A percentile compares a stretch with the other conserved stretches of the same genome.
Conservation (phyloP, 23 red algal species). For the Rhodosorus marinus region DNA sequence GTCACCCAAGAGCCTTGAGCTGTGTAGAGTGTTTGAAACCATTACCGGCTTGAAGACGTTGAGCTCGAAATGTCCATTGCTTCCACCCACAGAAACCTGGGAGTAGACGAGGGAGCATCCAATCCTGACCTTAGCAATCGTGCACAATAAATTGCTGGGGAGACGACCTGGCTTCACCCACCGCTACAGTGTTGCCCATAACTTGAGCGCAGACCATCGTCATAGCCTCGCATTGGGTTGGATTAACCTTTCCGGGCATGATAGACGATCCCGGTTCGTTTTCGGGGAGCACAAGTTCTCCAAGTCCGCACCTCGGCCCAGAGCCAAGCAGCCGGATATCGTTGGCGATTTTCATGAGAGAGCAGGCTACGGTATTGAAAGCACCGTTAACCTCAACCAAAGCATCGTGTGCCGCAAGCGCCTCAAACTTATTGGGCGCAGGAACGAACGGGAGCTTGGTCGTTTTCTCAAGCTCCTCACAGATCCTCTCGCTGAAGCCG, state of each 20-base stretch:
- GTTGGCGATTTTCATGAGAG: conserved; percentile 90
- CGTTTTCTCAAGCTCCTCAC: conserved; percentile 31
- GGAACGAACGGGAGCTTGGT: conserved; percentile 59
- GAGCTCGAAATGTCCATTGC: conserved; percentile 87
- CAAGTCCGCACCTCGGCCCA: conserved; percentile 84
- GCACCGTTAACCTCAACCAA: conserved; percentile 51
- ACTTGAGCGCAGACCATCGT: conserved; percentile 89
- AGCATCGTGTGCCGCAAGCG: conserved; percentile 82
- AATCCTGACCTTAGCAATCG: too few species aligned
- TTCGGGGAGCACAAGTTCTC: conserved; percentile 67
- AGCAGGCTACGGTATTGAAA: conserved; percentile 39
- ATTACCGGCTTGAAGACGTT: conserved; percentile 98
- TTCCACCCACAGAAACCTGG: conserved; percentile 73
- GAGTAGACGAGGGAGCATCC: too few species aligned
- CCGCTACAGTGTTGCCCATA: conserved; percentile 76
- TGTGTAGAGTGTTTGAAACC: conserved; percentile 67
- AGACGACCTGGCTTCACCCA: too few species aligned
- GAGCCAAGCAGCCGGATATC: conserved; percentile 84
- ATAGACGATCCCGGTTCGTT: conserved; percentile 94
- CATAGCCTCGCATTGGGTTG: conserved; percentile 89
- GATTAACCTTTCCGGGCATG: conserved; percentile 99
- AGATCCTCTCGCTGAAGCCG: conserved; percentile 67
- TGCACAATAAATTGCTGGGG: too few species aligned
- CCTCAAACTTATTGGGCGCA: conserved; percentile 93
- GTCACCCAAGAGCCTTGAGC: conserved; percentile 54